A percentile compares a stretch with the other conserved stretches of the same genome.
Evolutionary conservation across 192 early-diverging fungal genomes (phyloP).

Genomic region (Coemansia sp.): DNA sequence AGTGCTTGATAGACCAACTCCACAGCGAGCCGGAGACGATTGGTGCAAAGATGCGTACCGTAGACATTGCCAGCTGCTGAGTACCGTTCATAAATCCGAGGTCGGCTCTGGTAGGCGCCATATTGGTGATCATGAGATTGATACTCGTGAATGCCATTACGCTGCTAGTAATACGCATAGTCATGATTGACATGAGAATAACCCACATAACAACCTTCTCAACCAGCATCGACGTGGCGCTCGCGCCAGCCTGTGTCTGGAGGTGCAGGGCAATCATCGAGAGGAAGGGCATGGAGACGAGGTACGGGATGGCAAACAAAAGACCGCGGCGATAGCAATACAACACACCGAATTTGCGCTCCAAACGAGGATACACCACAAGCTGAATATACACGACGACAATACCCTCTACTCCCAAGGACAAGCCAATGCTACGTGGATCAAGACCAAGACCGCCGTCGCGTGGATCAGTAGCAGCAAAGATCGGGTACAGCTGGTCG

Average conservation of each 20-base stretch:
- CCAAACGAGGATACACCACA: too few relatives aligned
- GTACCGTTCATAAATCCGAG: background rate
- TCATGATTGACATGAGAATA: constrained; percentile 18
- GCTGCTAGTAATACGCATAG: background rate
- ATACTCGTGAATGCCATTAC: constrained; percentile 38
- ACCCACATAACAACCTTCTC: constrained; percentile 29
- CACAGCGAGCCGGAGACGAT: constrained; percentile 28
- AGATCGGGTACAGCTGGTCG: constrained; percentile 40
- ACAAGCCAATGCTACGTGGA: constrained; percentile 8
- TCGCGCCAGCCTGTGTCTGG: background rate
- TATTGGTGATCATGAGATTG: constrained; percentile 40
- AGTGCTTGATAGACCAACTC: constrained; percentile 44
- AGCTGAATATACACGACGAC: too few relatives aligned
- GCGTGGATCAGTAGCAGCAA: constrained; percentile 32
- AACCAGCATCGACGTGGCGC: background rate
- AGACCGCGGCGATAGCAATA: constrained; percentile 41
- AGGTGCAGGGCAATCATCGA: constrained; percentile 5
- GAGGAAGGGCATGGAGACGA: constrained; percentile 15
- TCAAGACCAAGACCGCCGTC: constrained; percentile 60
- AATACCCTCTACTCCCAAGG: too few relatives aligned
- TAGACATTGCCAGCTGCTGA: too few relatives aligned
- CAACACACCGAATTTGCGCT: too few relatives aligned
- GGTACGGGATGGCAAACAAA: constrained; percentile 12
- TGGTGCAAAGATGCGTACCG: constrained; percentile 14
- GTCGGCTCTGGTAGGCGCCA: constrained; percentile 31